phyloP scores from a whole-genome alignment of 768 basidiomycete species.

The Hygrocybe punicea region DNA sequence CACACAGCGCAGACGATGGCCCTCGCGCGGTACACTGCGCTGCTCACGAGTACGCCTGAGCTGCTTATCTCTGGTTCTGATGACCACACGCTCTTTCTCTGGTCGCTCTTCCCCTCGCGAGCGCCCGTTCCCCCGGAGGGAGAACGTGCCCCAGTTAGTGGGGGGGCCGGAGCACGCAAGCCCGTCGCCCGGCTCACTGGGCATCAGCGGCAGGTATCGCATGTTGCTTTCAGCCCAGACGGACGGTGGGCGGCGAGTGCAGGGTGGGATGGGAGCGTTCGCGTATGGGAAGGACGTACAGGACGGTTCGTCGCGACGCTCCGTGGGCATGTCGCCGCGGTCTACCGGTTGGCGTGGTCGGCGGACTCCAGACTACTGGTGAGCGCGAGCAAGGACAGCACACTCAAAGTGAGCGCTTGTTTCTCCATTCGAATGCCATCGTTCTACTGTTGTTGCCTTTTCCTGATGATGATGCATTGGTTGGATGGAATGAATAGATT shows the following conservation, averaged over 20 bases:
- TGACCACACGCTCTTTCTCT: slow-evolving; percentile 96
- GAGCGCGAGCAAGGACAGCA: slow-evolving; percentile 94
- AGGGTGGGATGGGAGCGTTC: slow-evolving; percentile 86
- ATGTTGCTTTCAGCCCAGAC: slow-evolving; percentile 93
- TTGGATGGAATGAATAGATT: slow-evolving; percentile 52
- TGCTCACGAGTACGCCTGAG: slow-evolving; percentile 67
- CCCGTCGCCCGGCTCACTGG: slow-evolving; percentile 76
- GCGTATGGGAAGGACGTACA: slow-evolving; percentile 84
- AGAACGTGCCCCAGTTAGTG: slow-evolving; percentile 12
- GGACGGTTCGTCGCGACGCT: slow-evolving; percentile 88
- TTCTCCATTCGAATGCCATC: background rate
- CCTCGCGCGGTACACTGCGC: slow-evolving; percentile 68
- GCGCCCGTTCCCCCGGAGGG: slow-evolving; percentile 19
- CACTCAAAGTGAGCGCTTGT: slow-evolving; percentile 69
- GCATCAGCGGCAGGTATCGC: slow-evolving; percentile 91
- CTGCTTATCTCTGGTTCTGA: slow-evolving; percentile 93
- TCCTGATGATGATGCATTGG: too few relatives aligned
- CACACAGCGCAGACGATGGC: slow-evolving; percentile 70
- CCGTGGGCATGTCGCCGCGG: slow-evolving; percentile 89
- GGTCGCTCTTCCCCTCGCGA: slow-evolving; percentile 70
- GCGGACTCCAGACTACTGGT: slow-evolving; percentile 89
- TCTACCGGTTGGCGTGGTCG: slow-evolving; percentile 94
- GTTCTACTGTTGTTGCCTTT: too few relatives aligned
- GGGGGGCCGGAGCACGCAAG: slow-evolving; percentile 28
- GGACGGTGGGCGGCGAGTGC: slow-evolving; percentile 89